Percentiles rank a stretch among this genome's conserved stretches.
These are phyloP conservation scores for Lindgomyces ingoldianus DNA, from an alignment of 495 filamentous ascomycete genomes.

Conservation along the genomic window DNA sequence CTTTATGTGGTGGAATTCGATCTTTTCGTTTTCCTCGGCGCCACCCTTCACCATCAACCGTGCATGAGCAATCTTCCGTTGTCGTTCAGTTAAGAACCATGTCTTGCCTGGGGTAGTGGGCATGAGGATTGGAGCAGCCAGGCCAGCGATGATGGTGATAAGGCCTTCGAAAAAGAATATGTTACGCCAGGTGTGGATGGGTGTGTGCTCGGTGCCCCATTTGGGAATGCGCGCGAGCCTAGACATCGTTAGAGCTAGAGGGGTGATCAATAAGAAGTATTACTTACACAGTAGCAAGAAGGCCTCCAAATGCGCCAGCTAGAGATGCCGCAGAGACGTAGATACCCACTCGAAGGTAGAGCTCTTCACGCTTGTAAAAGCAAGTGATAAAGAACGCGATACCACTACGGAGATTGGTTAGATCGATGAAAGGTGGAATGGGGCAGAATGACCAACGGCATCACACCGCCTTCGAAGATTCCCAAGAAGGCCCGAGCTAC, in stretches of 20 bases:
- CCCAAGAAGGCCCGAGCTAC: constrained; percentile 42
- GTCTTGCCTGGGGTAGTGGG: constrained; percentile 19
- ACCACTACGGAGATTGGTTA: constrained; percentile 13
- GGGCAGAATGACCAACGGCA: constrained; percentile 24
- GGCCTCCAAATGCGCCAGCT: constrained; percentile 83
- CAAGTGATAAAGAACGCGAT: constrained; percentile 37
- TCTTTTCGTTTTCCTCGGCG: constrained; percentile 28
- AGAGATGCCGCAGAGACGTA: constrained; percentile 46
- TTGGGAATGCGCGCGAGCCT: constrained; percentile 26
- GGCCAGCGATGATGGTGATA: constrained; percentile 33
- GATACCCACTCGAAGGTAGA: constrained; percentile 34
- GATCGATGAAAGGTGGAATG: background rate
- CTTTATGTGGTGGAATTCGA: constrained; percentile 32
- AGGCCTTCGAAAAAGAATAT: constrained; percentile 41
- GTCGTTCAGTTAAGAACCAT: constrained; percentile 28
- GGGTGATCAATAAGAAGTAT: no score
- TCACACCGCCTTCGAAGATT: constrained; percentile 42
- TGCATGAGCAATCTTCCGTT: constrained; percentile 27
- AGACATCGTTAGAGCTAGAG: background rate
- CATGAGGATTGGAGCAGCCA: constrained; percentile 24
- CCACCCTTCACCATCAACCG: constrained; percentile 18
- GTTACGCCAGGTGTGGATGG: constrained; percentile 37
- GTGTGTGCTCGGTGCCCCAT: constrained; percentile 29
- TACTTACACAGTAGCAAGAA: constrained; percentile 64
- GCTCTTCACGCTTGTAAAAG: constrained; percentile 36